Base-by-base conservation (phyloP, 2,329 filamentous ascomycete species). In the Hortaea werneckii region DNA sequence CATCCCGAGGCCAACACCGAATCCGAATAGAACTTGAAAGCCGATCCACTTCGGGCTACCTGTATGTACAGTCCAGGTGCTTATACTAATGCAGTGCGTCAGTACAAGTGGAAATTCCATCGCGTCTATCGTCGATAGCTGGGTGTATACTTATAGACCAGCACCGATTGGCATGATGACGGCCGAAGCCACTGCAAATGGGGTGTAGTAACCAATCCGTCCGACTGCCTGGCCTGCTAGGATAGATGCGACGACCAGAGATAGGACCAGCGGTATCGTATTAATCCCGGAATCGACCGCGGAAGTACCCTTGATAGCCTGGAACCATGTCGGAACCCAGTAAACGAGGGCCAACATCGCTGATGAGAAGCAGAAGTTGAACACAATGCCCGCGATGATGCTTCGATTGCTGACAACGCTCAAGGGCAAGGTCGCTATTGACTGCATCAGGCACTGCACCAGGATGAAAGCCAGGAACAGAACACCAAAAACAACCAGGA, bases 271-370 rank as follows among this genome's bases (percentile, higher is more conserved):
- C 4, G 71, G 71, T 1, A 74, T 58, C 40, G 68, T 70, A 59
- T 68, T 65, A 54, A 73, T 71, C 30, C 69, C 70, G 10, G 68
- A 71, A 37, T 67, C 65, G 11, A 67, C 66, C 2, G 71, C 69
- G 0, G 62, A 63, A 1, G 60, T 65, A 5, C 66, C 67, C 47
- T 73, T 70, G 58, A 73, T 69, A 9, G 69, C 68, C 50, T 74
- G 65, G 69, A 73, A 70, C 66, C 70, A 63, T 66, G 71, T 46
- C 57, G 66, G 60, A 28, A 71, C 8, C 44, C 38, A 52, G 51
- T 70, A 72, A 41, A 67, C 60, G 38, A 71, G 54, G 42, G 69
- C 47, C 59, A 72, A 69, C 58, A 72, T 70, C n/a, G 57, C 50
- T 5, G 63, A 65, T 6, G 67, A 67, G 13, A 71, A 64, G 44